These are phyloP conservation scores for Trypanosomatidae sp. DNA, from an alignment of 208 protist species.

Conservation along the genomic window DNA sequence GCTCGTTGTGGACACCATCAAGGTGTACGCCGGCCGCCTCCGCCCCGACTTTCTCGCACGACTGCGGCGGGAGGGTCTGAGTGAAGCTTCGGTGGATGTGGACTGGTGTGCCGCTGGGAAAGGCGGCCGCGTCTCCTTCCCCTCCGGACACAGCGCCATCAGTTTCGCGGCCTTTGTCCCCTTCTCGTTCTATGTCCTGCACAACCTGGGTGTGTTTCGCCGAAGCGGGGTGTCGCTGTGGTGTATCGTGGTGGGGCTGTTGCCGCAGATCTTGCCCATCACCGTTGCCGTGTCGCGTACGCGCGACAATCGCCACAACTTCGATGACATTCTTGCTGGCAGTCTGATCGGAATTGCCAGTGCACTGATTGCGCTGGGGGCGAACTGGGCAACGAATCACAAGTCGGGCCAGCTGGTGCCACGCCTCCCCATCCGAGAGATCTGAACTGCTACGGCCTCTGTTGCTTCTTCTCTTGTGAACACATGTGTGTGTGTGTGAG, in stretches of 20 bases:
- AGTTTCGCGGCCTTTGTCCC: slow-evolving; percentile 71
- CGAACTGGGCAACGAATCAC: slow-evolving; percentile 3
- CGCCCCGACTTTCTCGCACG: slow-evolving; percentile 65
- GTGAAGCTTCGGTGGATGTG: too few relatives aligned
- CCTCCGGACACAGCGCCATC: slow-evolving; percentile 87
- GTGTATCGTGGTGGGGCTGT: slow-evolving; percentile 37
- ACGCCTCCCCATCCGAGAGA: background rate
- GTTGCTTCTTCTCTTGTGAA: too few relatives aligned
- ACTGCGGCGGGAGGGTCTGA: slow-evolving; percentile 23
- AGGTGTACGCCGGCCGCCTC: slow-evolving; percentile 65
- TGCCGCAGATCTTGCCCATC: slow-evolving; percentile 56
- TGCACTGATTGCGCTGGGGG: slow-evolving; percentile 41
- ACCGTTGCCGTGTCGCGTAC: slow-evolving; percentile 73
- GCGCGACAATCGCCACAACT: slow-evolving; percentile 80
- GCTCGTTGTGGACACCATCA: slow-evolving; percentile 44
- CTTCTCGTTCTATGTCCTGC: slow-evolving; percentile 73
- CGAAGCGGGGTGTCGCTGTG: slow-evolving; percentile 40
- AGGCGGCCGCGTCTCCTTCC: slow-evolving; percentile 59
- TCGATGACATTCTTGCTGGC: slow-evolving; percentile 76
- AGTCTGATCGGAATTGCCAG: slow-evolving; percentile 30
- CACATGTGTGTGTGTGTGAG: too few relatives aligned
- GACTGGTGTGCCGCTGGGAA: too few relatives aligned
- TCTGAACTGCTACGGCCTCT: background rate
- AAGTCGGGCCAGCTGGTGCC: slow-evolving; percentile 15
- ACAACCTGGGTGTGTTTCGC: slow-evolving; percentile 37